Percentiles rank a stretch among this genome's conserved stretches.
phyloP scores from a whole-genome alignment of 352 stramenopile genomes.

The Nothophytophthora sp. region DNA sequence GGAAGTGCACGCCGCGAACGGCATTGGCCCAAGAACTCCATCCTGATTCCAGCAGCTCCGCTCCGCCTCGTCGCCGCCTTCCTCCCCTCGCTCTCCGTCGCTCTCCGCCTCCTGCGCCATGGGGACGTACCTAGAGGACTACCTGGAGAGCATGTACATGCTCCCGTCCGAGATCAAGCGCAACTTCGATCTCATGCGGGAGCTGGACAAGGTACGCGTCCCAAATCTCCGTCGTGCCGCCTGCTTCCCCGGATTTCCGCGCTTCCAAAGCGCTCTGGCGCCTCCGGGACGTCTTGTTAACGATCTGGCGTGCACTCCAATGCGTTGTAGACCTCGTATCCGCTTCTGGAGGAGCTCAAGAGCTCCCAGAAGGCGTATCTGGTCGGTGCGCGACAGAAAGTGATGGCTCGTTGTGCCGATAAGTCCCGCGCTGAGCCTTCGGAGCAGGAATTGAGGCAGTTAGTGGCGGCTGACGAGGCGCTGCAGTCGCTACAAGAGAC shows the following conservation, averaged over 20 bases:
- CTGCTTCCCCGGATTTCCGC: background rate
- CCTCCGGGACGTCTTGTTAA: no score
- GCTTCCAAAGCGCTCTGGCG: no score
- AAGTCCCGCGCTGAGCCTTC: constrained; percentile 46
- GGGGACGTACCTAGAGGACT: constrained; percentile 89
- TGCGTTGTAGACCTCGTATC: constrained; percentile 61
- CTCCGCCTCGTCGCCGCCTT: no score
- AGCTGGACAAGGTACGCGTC: constrained; percentile 76
- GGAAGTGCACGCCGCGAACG: no score
- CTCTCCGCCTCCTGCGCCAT: no score
- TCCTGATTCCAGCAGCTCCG: no score
- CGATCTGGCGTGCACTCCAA: no score
- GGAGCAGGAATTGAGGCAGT: constrained; percentile 60
- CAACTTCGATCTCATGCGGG: constrained; percentile 90
- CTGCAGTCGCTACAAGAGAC: constrained; percentile 50
- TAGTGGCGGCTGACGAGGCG: constrained; percentile 62
- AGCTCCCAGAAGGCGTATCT: constrained; percentile 68
- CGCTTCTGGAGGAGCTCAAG: constrained; percentile 76
- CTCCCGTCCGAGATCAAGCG: constrained; percentile 89
- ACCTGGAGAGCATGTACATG: constrained; percentile 90
- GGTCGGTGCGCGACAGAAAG: constrained; percentile 52
- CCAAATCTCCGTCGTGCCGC: background rate
- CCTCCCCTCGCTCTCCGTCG: no score
- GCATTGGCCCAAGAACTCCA: no score
- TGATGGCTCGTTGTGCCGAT: constrained; percentile 63